Percentiles rank a stretch among this genome's conserved stretches.
Conservation (phyloP, 1,284 basidiomycete genomes). For the Trichosporon sp. region DNA sequence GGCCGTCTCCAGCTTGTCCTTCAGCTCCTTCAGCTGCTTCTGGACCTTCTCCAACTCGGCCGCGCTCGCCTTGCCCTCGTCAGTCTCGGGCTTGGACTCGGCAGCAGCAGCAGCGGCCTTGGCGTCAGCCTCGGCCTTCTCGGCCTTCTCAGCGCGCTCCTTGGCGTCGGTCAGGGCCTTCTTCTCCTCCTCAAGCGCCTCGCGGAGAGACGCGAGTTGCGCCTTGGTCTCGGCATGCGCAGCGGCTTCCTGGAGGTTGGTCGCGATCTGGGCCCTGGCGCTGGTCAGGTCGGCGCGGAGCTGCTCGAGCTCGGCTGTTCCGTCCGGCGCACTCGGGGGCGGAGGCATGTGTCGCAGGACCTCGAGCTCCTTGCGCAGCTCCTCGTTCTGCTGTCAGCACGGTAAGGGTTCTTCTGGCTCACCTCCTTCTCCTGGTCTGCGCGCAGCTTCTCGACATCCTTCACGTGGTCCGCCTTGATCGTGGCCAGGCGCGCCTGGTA, state of each 20-base stretch:
- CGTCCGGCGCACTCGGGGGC: conserved; percentile 26
- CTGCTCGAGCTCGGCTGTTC: conserved; percentile 39
- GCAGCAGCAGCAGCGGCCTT: conserved; percentile 30
- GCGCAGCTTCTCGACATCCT: conserved; percentile 7
- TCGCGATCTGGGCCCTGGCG: conserved; percentile 35
- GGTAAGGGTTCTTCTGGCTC: conserved; percentile 28
- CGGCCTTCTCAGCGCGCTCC: conserved; percentile 11
- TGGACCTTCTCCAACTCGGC: conserved; percentile 40
- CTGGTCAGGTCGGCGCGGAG: conserved; percentile 41
- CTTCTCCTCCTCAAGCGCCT: conserved; percentile 36
- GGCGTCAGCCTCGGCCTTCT: conserved; percentile 33
- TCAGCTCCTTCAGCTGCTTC: conserved; percentile 27
- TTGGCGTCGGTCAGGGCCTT: conserved; percentile 27
- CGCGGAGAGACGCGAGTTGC: conserved; percentile 42
- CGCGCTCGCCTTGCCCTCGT: conserved; percentile 39
- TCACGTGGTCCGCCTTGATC: conserved; percentile 19
- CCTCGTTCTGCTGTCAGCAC: conserved; percentile 43
- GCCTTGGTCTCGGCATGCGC: conserved; percentile 37
- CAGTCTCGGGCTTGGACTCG: conserved; percentile 33
- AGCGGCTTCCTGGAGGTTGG: conserved; percentile 33
- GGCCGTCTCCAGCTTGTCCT: conserved; percentile 21
- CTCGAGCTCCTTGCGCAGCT: conserved; percentile 51
- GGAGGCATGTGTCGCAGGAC: conserved; percentile 40
- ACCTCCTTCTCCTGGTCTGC: conserved; percentile 58
- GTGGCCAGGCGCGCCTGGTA: conserved; percentile 44